These are phyloP conservation scores for Colletotrichum siamense DNA, from an alignment of 2,329 filamentous ascomycete species.

Conservation along the genomic window DNA sequence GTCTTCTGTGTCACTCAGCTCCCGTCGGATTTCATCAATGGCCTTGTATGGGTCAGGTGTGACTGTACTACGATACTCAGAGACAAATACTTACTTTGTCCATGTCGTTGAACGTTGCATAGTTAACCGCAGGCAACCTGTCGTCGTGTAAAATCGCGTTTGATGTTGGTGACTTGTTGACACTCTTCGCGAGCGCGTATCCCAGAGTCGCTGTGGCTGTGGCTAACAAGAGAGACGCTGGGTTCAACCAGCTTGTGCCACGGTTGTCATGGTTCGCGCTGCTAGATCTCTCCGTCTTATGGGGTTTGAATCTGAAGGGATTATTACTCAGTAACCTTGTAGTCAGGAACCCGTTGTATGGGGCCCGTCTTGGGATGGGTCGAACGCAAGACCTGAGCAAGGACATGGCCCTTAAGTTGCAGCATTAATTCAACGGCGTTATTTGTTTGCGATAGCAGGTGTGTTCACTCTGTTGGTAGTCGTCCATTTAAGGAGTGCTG, in stretches of 20 bases:
- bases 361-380: neutral
- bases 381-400: neutral
- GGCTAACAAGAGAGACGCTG: neutral
- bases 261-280: neutral
- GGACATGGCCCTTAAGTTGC: neutral
- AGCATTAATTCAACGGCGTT: neutral
- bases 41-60: conserved; percentile 44
- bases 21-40: conserved; percentile 54
- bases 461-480: neutral
- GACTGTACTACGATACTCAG: neutral
- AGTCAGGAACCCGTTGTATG: neutral
- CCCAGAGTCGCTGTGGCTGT: neutral
- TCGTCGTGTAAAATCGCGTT: neutral
- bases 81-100: neutral
- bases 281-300: neutral
- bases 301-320: neutral
- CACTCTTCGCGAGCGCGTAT: neutral
- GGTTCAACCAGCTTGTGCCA: neutral
- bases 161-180: neutral
- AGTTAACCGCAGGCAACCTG: neutral
- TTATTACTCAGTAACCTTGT: neutral
- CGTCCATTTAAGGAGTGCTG: neutral
- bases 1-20: conserved; percentile 35
- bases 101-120: neutral
- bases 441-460: neutral